Evolutionary conservation across 768 basidiomycete species (phyloP), one percentile per base, ranked within the genome.

Genomic region (Naganishia friedmannii): DNA sequence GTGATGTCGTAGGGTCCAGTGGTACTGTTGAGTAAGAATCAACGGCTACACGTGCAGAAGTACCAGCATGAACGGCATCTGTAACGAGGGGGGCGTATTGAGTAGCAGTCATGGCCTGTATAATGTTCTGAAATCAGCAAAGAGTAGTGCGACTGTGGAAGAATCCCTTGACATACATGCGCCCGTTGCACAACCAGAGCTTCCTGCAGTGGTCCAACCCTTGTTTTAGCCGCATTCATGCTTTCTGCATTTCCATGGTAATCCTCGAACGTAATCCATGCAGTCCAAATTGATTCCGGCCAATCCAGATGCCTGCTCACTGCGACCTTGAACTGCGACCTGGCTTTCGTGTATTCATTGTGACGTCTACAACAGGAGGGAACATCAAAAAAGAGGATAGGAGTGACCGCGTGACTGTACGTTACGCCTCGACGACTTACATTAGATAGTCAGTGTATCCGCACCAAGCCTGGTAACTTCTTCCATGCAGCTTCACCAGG

Each of bases 281-380:
- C 89, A 67, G 93, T 91, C 88, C 91, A 95, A 9, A 98, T 83
- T 12, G 89, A 90, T 80, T 99, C 95, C 0, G 96, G 93, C 89
- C 93, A 98, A 80, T 99, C 95, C 46, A 98, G 75, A 32, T 88
- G 86, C 78, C 89, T 90, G 53, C 84, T 83, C 32, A 87, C 85
- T 4, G 90, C 83, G 70, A 88, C 87, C 51, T 83, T 80, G 78
- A 91, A 95, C 8, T 87, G 82, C 28, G 85, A 83, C 48, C 92
- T 87, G 2, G 89, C 90, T 55, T 86, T 82, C 19, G 87, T 85
- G 51, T 80, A 55, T 29, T 80, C 69, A 19, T 76, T 76, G 13
- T 76, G 72, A 6, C 80, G 80, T 17, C 83, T 83, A 65, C 32
- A 17, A 10, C 13, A 37, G 42, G 21, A 29, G 21, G 15, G 57